Evolutionary conservation across 2,329 filamentous ascomycete species (phyloP).

Genomic region (Diaporthe australafricana): DNA sequence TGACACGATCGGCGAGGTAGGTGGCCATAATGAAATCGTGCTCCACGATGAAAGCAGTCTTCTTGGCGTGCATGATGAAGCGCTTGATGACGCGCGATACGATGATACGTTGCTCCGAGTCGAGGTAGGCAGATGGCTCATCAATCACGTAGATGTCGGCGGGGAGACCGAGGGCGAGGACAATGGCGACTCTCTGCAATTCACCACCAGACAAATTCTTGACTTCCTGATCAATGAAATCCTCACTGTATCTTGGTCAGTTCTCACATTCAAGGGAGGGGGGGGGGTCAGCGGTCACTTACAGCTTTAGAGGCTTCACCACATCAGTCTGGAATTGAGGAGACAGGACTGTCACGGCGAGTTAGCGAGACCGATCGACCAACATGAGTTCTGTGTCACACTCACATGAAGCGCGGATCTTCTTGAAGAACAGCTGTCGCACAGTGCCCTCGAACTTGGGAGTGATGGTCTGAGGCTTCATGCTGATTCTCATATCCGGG

Average conservation of each 20-base stretch:
- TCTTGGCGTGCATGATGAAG: conserved; percentile 99
- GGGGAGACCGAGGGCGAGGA: conserved; percentile 93
- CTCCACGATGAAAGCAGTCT: conserved; percentile 99
- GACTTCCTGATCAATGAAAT: conserved; percentile 99
- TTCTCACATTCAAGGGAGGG: neutral
- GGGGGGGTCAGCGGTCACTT: neutral
- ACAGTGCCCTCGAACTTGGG: conserved; percentile 98
- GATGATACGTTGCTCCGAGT: conserved; percentile 99
- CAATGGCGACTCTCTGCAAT: conserved; percentile 98
- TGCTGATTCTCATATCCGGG: conserved; percentile 95
- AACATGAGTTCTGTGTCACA: neutral
- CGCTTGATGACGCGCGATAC: conserved; percentile 98
- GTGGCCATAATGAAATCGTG: conserved; percentile 99
- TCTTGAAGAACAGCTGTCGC: conserved; percentile 98
- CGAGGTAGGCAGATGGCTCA: conserved; percentile 96
- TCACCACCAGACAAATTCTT: conserved; percentile 99
- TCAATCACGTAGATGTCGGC: conserved; percentile 99
- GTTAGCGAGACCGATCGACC: conserved; percentile 3
- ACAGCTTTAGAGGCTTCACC: conserved; percentile 96
- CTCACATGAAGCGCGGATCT: conserved; percentile 88
- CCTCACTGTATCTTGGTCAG: conserved; percentile 63
- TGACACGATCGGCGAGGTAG: conserved; percentile 82
- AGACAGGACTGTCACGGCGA: conserved; percentile 70
- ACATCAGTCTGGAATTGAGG: conserved; percentile 99
- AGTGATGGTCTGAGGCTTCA: conserved; percentile 99